These are phyloP conservation scores for Chenopodium suecicum DNA, from an alignment of 148 eudicot genomes.

Conservation along the genomic window DNA sequence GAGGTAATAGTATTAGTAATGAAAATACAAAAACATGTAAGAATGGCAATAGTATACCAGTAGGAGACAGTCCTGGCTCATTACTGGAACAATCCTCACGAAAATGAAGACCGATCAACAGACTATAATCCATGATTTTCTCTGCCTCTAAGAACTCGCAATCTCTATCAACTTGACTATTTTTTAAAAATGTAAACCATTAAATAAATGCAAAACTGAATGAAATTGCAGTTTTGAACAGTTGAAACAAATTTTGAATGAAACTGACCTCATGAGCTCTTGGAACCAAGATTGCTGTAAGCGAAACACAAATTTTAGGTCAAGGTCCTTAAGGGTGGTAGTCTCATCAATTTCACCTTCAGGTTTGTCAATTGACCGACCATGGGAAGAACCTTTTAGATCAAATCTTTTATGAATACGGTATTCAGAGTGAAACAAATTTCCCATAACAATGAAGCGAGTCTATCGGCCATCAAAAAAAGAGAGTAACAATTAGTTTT, in stretches of 20 bases:
- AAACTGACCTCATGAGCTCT: constrained; percentile 81
- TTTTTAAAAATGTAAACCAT: neutral
- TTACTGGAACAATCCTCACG: constrained; percentile 36
- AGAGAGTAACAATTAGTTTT: constrained; percentile 20
- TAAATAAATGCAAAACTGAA: constrained; percentile 5
- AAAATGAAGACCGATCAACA: constrained; percentile 47
- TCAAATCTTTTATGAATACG: constrained; percentile 91
- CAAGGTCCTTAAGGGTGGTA: constrained; percentile 94
- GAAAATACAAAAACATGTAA: neutral
- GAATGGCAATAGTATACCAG: constrained; percentile 20
- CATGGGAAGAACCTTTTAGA: constrained; percentile 92
- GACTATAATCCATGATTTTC: constrained; percentile 49
- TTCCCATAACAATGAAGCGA: constrained; percentile 95
- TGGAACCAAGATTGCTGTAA: constrained; percentile 78
- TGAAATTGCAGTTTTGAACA: neutral
- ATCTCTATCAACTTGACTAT: constrained; percentile 49
- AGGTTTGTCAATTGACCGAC: constrained; percentile 77
- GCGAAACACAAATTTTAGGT: constrained; percentile 81
- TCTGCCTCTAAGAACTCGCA: constrained; percentile 52
- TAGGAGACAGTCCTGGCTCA: constrained; percentile 32
- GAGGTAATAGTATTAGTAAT: neutral
- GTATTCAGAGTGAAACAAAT: constrained; percentile 85
- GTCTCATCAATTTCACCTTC: constrained; percentile 96
- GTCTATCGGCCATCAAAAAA: constrained; percentile 41
- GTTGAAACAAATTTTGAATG: constrained; percentile 2